Conservation (phyloP, 2,329 filamentous ascomycete species). For the Chlorencoelia australis region DNA sequence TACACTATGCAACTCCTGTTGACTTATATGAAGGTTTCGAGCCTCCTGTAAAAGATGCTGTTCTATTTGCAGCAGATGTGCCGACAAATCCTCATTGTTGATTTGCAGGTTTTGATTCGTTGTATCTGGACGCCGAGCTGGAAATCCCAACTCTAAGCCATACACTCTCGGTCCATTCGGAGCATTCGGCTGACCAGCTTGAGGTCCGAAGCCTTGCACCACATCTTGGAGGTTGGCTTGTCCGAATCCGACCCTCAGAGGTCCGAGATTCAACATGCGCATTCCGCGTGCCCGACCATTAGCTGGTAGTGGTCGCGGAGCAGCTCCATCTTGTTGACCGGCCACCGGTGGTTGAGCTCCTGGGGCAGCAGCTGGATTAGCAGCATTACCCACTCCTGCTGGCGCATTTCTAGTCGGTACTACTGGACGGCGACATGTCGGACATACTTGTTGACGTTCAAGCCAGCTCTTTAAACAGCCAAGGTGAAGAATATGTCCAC, state of each 20-base stretch:
- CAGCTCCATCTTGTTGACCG: constrained; percentile 30
- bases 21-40: constrained; percentile 48
- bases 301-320: constrained; percentile 24
- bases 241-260: constrained; percentile 63
- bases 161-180: constrained; percentile 23
- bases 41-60: constrained; percentile 61
- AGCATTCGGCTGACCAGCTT: constrained; percentile 28
- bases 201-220: constrained; percentile 46
- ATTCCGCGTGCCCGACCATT: constrained; percentile 33
- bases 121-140: constrained; percentile 14
- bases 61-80: constrained; percentile 56
- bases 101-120: constrained; percentile 30
- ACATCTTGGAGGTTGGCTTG: constrained; percentile 56
- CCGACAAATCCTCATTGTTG: too few relatives aligned
- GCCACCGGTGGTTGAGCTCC: constrained; percentile 23
- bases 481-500: constrained; percentile 89
- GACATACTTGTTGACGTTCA: constrained; percentile 93
- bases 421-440: constrained; percentile 82
- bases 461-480: constrained; percentile 95
- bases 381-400: constrained; percentile 18
- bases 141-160: constrained; percentile 27
- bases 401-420: constrained; percentile 36
- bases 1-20: constrained; percentile 60
- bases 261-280: constrained; percentile 62
- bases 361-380: constrained; percentile 19